Percentiles rank a stretch among this genome's conserved stretches.
phyloP scores from a whole-genome alignment of 371 early-diverging fungal genomes.

The Chytridium lagenaria region DNA sequence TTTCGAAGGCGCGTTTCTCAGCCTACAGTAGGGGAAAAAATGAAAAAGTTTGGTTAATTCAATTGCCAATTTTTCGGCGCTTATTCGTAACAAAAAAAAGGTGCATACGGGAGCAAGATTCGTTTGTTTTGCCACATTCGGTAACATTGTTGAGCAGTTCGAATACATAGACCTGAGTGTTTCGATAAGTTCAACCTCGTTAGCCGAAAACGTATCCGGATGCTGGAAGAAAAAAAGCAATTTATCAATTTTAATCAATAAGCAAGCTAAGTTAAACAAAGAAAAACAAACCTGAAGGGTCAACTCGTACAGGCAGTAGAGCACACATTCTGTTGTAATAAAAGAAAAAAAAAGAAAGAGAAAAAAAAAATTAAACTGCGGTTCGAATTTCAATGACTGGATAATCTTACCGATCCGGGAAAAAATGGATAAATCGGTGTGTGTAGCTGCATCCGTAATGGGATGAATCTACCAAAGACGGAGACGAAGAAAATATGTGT shows the following conservation, averaged over 20 bases:
- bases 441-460: neutral
- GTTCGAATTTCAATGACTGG: neutral
- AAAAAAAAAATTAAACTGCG: neutral
- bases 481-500: no score
- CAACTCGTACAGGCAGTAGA: conserved; percentile 2
- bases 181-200: neutral
- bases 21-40: neutral
- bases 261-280: no score
- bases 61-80: no score
- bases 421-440: neutral
- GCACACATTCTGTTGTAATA: conserved; percentile 1
- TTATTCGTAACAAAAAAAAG: neutral
- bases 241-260: no score
- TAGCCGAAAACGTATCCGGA: neutral
- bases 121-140: neutral
- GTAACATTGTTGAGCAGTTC: neutral
- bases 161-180: neutral
- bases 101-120: neutral
- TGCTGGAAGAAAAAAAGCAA: no score
- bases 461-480: neutral
- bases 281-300: neutral
- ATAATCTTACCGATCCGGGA: neutral
- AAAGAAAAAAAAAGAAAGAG: neutral
- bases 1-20: neutral
- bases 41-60: no score